A percentile compares a stretch with the other conserved stretches of the same genome.
Conservation (phyloP, 2,329 filamentous ascomycete genomes). For the Metarhizium brunneum region DNA sequence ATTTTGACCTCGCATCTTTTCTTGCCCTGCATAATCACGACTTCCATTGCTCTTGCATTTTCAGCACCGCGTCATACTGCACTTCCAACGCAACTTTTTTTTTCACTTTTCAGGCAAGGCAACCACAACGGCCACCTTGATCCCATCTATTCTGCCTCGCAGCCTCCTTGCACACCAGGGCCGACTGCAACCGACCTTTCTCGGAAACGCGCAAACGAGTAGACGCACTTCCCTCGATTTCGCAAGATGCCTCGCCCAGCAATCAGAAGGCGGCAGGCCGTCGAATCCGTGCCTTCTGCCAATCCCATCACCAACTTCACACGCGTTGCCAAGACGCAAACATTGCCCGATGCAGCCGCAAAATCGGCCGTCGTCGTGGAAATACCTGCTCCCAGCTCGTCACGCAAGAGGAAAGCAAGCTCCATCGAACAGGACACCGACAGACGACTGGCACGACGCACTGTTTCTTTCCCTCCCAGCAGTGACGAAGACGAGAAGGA, state of each 20-base stretch:
- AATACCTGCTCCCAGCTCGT: conserved; percentile 13
- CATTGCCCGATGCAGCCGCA: conserved; percentile 14
- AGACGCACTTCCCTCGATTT: neutral
- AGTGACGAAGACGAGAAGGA: conserved; percentile 16
- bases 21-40: neutral
- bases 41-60: neutral
- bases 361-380: conserved; percentile 24
- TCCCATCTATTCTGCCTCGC: neutral
- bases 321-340: conserved; percentile 36
- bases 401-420: conserved; percentile 30
- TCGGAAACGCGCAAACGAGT: neutral
- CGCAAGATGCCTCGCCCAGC: conserved; percentile 5
- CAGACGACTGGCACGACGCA: conserved; percentile 15
- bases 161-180: neutral
- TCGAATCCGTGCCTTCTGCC: conserved; percentile 6
- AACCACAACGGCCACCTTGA: neutral
- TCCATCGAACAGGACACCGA: conserved; percentile 15
- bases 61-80: neutral
- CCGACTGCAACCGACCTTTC: neutral
- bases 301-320: conserved; percentile 34
- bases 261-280: conserved; percentile 9
- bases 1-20: conserved; percentile 4
- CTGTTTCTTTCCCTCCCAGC: conserved; percentile 23
- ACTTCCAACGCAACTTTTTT: neutral
- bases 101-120: neutral